Conservation (phyloP, 2,329 filamentous ascomycete species). For the Nigrospora sphaerica region DNA sequence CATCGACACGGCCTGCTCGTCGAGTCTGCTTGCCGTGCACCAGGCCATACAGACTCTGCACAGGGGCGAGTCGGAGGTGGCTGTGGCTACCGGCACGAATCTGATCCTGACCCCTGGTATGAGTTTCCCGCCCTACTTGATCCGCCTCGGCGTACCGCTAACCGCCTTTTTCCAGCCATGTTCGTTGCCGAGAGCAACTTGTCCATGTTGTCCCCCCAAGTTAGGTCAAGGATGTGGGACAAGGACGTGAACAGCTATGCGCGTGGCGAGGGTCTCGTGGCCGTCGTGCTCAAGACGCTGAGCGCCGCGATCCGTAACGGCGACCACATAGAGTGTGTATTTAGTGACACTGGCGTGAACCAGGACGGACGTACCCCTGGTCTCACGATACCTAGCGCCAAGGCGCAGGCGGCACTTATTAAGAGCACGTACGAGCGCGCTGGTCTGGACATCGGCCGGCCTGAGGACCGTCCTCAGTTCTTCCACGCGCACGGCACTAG, state of each 20-base stretch:
- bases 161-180: constrained; percentile 43
- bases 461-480: constrained; percentile 9
- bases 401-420: constrained; percentile 25
- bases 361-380: constrained; percentile 33
- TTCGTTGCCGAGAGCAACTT: constrained; percentile 8
- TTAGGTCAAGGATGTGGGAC: constrained; percentile 25
- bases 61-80: constrained; percentile 8
- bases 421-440: constrained; percentile 19
- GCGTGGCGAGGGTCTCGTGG: constrained; percentile 36
- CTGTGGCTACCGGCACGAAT: constrained; percentile 3
- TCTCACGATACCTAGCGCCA: constrained; percentile 33
- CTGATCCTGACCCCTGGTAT: constrained; percentile 1
- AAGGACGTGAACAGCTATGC: constrained; percentile 35
- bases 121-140: too few relatives aligned
- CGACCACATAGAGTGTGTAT: constrained; percentile 24
- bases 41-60: constrained; percentile 15
- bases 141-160: too few relatives aligned
- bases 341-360: constrained; percentile 27
- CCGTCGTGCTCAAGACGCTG: constrained; percentile 33
- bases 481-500: constrained; percentile 15
- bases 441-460: constrained; percentile 12
- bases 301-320: constrained; percentile 34
- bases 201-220: constrained; percentile 14
- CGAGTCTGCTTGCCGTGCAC: constrained; percentile 19
- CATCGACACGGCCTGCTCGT: constrained; percentile 24